A percentile compares a stretch with the other conserved stretches of the same genome.
phyloP scores from a whole-genome alignment of 805 yeast species.

The Hanseniaspora hatyaiensis region DNA sequence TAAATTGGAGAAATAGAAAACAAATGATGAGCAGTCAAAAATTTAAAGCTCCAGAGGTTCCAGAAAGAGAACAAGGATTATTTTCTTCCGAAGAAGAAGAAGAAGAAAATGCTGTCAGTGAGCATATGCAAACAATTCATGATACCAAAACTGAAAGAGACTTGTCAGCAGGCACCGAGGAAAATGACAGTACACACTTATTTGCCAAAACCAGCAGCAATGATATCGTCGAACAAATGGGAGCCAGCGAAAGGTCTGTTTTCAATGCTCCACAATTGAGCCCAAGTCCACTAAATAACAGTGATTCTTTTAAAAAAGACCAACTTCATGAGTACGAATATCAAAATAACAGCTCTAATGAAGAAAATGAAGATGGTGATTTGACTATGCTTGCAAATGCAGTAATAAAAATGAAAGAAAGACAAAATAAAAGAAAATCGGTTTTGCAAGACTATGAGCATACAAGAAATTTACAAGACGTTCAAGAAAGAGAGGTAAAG shows the following conservation, averaged over 20 bases:
- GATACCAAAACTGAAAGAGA: not conserved
- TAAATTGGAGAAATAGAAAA: slow-evolving; percentile 15
- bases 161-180: no score
- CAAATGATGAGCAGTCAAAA: not conserved
- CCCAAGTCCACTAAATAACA: no score
- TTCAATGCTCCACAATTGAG: no score
- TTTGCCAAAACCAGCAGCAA: no score
- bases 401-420: slow-evolving; percentile 9
- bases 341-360: not conserved
- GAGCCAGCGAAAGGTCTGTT: no score
- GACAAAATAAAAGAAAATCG: slow-evolving; percentile 1
- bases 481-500: not conserved
- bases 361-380: slow-evolving; percentile 2
- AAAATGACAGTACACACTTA: no score
- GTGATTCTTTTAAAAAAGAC: not conserved
- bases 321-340: not conserved
- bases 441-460: not conserved
- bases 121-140: not conserved
- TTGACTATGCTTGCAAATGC: slow-evolving; percentile 12
- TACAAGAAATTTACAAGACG: not conserved
- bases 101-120: not conserved
- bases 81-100: slow-evolving; percentile 9
- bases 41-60: slow-evolving; percentile 4
- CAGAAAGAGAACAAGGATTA: slow-evolving; percentile 7
- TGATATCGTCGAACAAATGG: no score